phyloP scores from a whole-genome alignment of 495 filamentous ascomycete species.

The Jackrogersella multiformis region DNA sequence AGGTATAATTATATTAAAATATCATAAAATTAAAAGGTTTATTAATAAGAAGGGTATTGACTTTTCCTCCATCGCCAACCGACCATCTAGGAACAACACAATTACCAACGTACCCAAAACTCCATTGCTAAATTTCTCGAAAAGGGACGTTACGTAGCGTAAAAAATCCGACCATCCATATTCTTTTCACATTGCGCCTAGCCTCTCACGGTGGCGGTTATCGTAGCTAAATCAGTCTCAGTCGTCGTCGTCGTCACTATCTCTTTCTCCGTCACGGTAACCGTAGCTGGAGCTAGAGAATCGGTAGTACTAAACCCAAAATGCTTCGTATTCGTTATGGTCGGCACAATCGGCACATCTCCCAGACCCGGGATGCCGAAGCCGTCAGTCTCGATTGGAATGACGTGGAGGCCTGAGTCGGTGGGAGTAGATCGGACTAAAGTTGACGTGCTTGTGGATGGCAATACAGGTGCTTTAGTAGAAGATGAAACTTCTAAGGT shows the following conservation, averaged over 20 bases:
- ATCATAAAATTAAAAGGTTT: conserved; percentile 1
- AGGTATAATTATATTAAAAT: conserved; percentile 19
- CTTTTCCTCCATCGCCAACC: conserved; percentile 1
- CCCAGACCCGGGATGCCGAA: not conserved
- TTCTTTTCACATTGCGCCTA: not conserved
- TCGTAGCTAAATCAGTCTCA: conserved; percentile 20
- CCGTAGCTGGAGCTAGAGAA: conserved; percentile 10
- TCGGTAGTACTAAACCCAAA: not conserved
- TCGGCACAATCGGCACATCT: conserved; percentile 2
- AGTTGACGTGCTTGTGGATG: conserved; percentile 10
- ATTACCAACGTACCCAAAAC: conserved; percentile 7
- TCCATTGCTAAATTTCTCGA: conserved; percentile 17
- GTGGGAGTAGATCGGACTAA: conserved; percentile 8
- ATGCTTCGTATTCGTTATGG: conserved; percentile 7
- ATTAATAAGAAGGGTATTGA: conserved; percentile 29
- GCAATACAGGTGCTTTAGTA: not conserved
- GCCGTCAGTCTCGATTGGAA: conserved; percentile 21
- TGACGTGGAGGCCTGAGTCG: conserved; percentile 31
- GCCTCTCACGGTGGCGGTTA: conserved; percentile 10
- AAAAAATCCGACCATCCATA: not conserved
- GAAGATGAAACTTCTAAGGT: not conserved
- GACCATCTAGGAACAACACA: conserved; percentile 1
- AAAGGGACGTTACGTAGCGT: not conserved
- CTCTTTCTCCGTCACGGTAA: conserved; percentile 38
- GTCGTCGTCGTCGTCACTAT: conserved; percentile 32